Evolutionary conservation across 805 yeast genomes (phyloP).

Genomic region (Tetrapisispora pingtungensis): DNA sequence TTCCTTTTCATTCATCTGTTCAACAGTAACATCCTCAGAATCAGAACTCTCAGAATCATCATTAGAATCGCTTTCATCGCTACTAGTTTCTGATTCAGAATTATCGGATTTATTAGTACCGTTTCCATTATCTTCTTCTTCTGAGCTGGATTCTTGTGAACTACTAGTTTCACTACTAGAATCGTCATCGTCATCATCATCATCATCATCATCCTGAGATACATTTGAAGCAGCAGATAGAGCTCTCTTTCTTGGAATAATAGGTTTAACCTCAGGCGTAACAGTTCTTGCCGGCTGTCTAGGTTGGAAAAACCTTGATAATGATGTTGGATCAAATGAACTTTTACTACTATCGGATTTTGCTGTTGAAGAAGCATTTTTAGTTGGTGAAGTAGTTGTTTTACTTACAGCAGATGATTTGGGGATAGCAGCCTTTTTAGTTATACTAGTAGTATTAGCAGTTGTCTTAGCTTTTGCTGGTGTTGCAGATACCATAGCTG

Average conservation of each 20-base stretch:
- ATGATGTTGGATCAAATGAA: conserved; percentile 28
- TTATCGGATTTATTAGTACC: conserved; percentile 33
- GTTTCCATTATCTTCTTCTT: conserved; percentile 8
- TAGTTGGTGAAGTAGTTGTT: not conserved
- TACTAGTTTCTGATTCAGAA: conserved; percentile 27
- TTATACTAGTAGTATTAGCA: not conserved
- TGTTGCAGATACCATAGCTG: not conserved
- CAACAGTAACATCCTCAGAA: conserved; percentile 1
- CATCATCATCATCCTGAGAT: conserved; percentile 6
- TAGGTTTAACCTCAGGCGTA: conserved; percentile 7
- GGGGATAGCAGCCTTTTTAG: not conserved
- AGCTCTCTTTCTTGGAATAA: conserved; percentile 15
- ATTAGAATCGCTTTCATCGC: conserved; percentile 41
- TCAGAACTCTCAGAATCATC: conserved; percentile 17
- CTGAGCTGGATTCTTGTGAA: conserved; percentile 26
- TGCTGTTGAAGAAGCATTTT: conserved; percentile 13
- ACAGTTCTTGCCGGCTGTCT: conserved; percentile 14
- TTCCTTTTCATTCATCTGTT: conserved; percentile 3
- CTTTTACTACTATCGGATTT: conserved; percentile 5
- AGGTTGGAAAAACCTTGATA: conserved; percentile 30
- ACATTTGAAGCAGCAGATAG: conserved; percentile 6
- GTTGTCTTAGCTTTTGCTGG: conserved; percentile 1
- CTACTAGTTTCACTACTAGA: conserved; percentile 37
- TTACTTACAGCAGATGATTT: not conserved
- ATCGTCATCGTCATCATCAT: conserved; percentile 3